phyloP scores from a whole-genome alignment of 768 basidiomycete species.

The Jaapia argillacea region DNA sequence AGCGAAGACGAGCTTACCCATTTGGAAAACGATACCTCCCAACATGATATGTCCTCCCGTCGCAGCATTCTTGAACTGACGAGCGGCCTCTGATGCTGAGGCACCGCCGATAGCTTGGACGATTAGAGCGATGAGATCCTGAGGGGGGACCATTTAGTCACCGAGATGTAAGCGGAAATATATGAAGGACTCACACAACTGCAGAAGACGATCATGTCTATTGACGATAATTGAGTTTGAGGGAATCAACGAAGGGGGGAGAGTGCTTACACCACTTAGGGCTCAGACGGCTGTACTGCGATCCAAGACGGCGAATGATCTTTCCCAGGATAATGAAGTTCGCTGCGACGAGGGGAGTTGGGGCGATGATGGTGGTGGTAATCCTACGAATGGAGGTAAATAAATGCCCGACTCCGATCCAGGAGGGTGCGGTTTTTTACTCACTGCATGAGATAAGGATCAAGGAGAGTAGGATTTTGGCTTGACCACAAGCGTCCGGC shows the following conservation, averaged over 20 bases:
- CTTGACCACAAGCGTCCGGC: slow-evolving; percentile 42
- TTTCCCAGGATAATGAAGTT: slow-evolving; percentile 44
- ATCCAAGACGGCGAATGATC: slow-evolving; percentile 33
- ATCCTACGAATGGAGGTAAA: slow-evolving; percentile 15
- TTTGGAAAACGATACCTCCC: slow-evolving; percentile 17
- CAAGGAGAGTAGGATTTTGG: slow-evolving; percentile 7
- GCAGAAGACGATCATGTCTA: slow-evolving; percentile 20
- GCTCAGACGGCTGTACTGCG: slow-evolving; percentile 37
- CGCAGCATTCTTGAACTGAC: slow-evolving; percentile 7
- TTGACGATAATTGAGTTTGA: no score
- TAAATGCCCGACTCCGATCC: background rate
- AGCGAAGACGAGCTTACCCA: slow-evolving; percentile 16
- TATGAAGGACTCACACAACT: slow-evolving; percentile 14
- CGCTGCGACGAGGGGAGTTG: slow-evolving; percentile 46
- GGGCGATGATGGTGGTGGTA: slow-evolving; percentile 38
- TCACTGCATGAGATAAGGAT: slow-evolving; percentile 35
- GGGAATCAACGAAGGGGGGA: no score
- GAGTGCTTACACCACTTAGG: slow-evolving; percentile 16
- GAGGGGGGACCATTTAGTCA: background rate
- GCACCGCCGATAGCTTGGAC: slow-evolving; percentile 31
- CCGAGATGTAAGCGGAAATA: background rate
- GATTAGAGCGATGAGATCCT: slow-evolving; percentile 27
- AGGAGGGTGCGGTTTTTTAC: no score
- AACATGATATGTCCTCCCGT: slow-evolving; percentile 19
- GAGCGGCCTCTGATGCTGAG: slow-evolving; percentile 13